A percentile compares a stretch with the other conserved stretches of the same genome.
Evolutionary conservation across 306 rosid species (phyloP).

Genomic region (Malus sieversii): DNA sequence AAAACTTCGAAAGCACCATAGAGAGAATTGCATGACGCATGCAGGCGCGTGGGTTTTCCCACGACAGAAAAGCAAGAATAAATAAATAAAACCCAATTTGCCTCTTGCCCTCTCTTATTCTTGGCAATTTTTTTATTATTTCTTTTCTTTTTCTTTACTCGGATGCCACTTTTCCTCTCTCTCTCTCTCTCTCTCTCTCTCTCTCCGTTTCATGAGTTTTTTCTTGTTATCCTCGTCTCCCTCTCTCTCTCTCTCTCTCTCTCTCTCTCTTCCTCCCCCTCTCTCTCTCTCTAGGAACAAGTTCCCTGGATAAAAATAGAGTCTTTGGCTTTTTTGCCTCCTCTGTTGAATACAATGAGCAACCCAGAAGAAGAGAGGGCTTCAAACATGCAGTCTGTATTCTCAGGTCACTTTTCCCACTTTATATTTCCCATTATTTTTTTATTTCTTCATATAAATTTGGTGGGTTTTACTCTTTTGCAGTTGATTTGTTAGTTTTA

Average conservation of each 20-base stretch:
- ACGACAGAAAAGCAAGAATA: not conserved
- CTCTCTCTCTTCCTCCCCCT: not conserved
- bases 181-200: not conserved
- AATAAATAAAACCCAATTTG: not conserved
- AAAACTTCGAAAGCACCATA: not conserved
- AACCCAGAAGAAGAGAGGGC: conserved; percentile 40
- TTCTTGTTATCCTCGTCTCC: not conserved
- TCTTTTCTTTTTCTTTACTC: not conserved
- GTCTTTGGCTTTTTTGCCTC: not conserved
- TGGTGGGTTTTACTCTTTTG: conserved; percentile 10
- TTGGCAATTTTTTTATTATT: not conserved
- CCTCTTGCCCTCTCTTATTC: not conserved
- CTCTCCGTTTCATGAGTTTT: not conserved
- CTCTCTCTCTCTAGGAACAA: not conserved
- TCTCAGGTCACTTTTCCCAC: conserved; percentile 32
- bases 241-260: not conserved
- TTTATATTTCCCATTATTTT: not conserved
- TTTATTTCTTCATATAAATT: not conserved
- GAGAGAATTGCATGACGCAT: not conserved
- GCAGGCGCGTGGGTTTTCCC: not conserved
- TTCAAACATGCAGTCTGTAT: conserved; percentile 33
- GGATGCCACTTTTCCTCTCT: conserved; percentile 4
- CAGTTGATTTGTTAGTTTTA: conserved; percentile 8
- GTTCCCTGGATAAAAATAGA: not conserved
- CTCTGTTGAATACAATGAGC: conserved; percentile 30